Base-by-base conservation (phyloP, 495 filamentous ascomycete species). In the Penicillium cinerascens region DNA sequence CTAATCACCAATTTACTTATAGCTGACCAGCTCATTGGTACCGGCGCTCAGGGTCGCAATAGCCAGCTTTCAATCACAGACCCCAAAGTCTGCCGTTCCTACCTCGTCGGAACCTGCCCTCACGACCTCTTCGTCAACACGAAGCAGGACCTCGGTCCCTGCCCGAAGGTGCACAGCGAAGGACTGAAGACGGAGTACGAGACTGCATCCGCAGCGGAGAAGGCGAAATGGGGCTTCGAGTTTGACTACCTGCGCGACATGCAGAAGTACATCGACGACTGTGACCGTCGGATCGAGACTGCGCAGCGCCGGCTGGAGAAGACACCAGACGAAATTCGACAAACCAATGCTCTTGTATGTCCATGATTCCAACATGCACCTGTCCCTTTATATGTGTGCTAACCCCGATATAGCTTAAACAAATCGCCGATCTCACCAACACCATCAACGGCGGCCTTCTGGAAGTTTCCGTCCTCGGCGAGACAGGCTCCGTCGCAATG, bases 111-210 rank as follows among this genome's bases (percentile, higher is more conserved):
- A 58, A 95, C 88, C 37, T 99, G 93, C 68, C 93, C 93, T 5
- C 92, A 97, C 76, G 93, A 99, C 74, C 91, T 97, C 65, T 99
- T 99, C 82, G 97, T 92, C 54, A 99, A 99, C 75, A 99, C 93
- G 37, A 97, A 96, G 73, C 90, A 96, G 81, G 93, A 99, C 68
- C 81, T 97, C 26, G 93, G 93, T 17, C 84, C 84, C 0, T 99
- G 93, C 62, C 83, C 90, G 29, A 93, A 93, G 71, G 83, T 92
- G 38, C 93, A 99, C 71, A 88, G 82, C 49, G 92, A 96, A 67
- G 81, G 84, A 22, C 80, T 96, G 48, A 96, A 95, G 67, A 75
- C 81, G 35, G 91, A 97, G 65, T 97, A 95, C 72, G 87, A 93
- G 56, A 69, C 66, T 1, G 79, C 87, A 0, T 70, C 84, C 25